phyloP scores from a whole-genome alignment of 768 basidiomycete genomes.

The Phylloporus sp. region DNA sequence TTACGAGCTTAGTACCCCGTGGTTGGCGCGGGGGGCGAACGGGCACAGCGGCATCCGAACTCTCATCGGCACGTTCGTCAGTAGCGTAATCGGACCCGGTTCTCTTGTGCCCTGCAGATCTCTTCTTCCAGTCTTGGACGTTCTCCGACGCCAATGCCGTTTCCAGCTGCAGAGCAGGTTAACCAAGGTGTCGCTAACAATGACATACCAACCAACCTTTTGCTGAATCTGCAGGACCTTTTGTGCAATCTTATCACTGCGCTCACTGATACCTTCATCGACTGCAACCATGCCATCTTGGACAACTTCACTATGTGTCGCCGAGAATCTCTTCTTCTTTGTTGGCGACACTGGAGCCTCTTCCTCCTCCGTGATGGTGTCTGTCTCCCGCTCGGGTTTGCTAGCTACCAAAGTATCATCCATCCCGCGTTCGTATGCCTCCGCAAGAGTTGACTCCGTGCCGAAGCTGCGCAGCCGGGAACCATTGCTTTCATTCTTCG shows the following conservation, averaged over 20 bases:
- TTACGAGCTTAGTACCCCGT: constrained; percentile 30
- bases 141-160: constrained; percentile 62
- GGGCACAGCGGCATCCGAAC: constrained; percentile 42
- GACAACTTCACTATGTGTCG: constrained; percentile 53
- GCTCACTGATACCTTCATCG: constrained; percentile 77
- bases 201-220: constrained; percentile 56
- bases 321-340: constrained; percentile 78
- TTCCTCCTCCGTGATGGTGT: constrained; percentile 59
- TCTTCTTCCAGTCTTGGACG: constrained; percentile 30
- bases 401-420: constrained; percentile 33
- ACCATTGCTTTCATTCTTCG: constrained; percentile 32
- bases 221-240: constrained; percentile 88
- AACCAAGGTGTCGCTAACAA: not conserved
- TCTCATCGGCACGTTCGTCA: constrained; percentile 54
- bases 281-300: constrained; percentile 84
- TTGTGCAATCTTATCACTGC: constrained; percentile 82
- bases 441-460: constrained; percentile 78
- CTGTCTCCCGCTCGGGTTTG: constrained; percentile 42
- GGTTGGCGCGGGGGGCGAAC: constrained; percentile 41
- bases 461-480: constrained; percentile 62
- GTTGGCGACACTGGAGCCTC: constrained; percentile 35
- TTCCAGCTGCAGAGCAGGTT: constrained; percentile 54
- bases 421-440: constrained; percentile 49
- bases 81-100: constrained; percentile 26
- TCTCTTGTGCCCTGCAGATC: constrained; percentile 21